phyloP scores from a whole-genome alignment of 257 asterid genomes.

The Leptodermis oblonga region DNA sequence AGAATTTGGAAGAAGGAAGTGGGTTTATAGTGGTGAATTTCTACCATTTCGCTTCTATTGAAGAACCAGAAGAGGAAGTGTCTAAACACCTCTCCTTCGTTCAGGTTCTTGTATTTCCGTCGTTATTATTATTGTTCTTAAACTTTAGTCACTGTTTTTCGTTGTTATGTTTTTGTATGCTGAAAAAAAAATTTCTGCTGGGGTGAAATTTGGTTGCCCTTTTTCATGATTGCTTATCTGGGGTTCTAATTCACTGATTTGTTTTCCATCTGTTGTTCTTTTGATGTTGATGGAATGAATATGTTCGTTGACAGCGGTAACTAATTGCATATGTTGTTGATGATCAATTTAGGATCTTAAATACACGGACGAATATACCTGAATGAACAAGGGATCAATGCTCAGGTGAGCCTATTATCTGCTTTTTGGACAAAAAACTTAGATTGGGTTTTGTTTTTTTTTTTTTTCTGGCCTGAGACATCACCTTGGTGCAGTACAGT shows the following conservation, averaged over 20 bases:
- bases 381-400: constrained; percentile 94
- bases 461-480: constrained; percentile 17
- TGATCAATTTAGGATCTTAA: constrained; percentile 65
- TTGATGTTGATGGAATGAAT: neutral
- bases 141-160: neutral
- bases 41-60: constrained; percentile 57
- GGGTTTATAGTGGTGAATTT: constrained; percentile 82
- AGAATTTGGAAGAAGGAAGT: constrained; percentile 35
- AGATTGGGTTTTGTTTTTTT: constrained; percentile 9
- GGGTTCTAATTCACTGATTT: neutral
- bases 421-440: neutral
- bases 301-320: neutral
- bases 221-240: neutral
- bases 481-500: constrained; percentile 73
- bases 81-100: constrained; percentile 75
- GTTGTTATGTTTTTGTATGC: neutral
- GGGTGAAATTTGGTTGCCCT: neutral
- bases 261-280: neutral
- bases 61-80: constrained; percentile 65
- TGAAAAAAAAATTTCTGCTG: neutral
- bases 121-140: neutral
- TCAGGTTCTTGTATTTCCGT: constrained; percentile 44
- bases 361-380: constrained; percentile 86
- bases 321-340: constrained; percentile 13
- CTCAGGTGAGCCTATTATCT: constrained; percentile 55